Conservation (phyloP, 1,139 yeast genomes). For the Candida dubliniensis region DNA sequence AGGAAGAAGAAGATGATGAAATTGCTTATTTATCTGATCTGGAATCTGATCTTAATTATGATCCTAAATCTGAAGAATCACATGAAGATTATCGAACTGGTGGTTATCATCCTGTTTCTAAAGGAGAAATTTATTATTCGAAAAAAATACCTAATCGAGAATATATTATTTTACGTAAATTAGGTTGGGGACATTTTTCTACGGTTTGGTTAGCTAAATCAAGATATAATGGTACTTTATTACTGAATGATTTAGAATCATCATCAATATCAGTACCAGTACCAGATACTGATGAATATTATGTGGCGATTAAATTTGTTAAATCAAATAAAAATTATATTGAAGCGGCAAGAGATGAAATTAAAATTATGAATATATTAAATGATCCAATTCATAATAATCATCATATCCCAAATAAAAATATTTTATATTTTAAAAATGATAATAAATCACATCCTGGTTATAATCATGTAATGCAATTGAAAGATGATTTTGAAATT, state of each 20-base stretch:
- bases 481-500: conserved; percentile 42
- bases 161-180: conserved; percentile 38
- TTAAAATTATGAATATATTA: conserved; percentile 28
- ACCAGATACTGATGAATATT: conserved; percentile 21
- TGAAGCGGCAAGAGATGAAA: conserved; percentile 47
- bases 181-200: conserved; percentile 90
- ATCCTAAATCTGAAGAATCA: conserved; percentile 42
- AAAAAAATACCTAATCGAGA: conserved; percentile 21
- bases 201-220: conserved; percentile 81
- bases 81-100: conserved; percentile 39
- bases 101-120: conserved; percentile 44
- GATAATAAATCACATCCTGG: conserved; percentile 31
- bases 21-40: conserved; percentile 14
- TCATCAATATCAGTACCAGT: too few relatives aligned
- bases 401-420: conserved; percentile 28
- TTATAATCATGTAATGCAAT: conserved; percentile 39
- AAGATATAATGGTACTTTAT: conserved; percentile 23
- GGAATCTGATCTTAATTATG: conserved; percentile 29
- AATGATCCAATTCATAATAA: conserved; percentile 18
- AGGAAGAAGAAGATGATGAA: conserved; percentile 8
- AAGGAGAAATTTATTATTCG: conserved; percentile 39
- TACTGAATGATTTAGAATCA: conserved; percentile 2
- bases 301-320: conserved; percentile 46
- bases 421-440: conserved; percentile 16
- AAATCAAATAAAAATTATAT: conserved; percentile 40